Base-by-base conservation (phyloP, 345 rosid species). In the Diplotaxis tenuifolia region DNA sequence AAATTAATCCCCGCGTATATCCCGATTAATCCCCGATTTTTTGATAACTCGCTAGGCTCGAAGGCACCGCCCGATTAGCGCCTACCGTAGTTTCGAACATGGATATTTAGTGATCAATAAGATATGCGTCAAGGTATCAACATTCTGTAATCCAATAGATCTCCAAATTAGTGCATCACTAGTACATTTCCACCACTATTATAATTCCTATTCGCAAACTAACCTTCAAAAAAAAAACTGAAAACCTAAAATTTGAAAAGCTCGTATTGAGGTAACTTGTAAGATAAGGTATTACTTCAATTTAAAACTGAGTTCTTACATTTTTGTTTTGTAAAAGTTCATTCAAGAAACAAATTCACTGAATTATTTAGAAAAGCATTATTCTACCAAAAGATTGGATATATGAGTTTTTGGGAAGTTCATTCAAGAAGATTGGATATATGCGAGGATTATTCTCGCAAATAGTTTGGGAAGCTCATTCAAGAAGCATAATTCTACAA, bases 161-260 rank as follows among this genome's bases (percentile, higher is more conserved):
- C 45, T 31, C 12, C 67, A 23, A 15, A 21, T 47, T 57, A 65
- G 72, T 73, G 77, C 60, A 65, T 57, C 72, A 45, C 50, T 65
- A 57, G 45, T 73, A 57, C 27, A 65, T 15, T 40, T n/a, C 71
- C 77, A 65, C 66, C 77, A 56, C 6, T 50, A 61, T 7, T 36
- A 67, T 23, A 32, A 59, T 12, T 11, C 31, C 60, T 50, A 32
- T 67, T 49, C 23, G 21, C 8, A 18, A 12, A n/a, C 9, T 31
- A 66, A 18, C 25, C 19, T 54, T 25, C 12, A 0, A 7, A 32
- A 57, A 53, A 21, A 18, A 14, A 42, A 9, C 8, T 11, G 12
- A 12, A 40, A 53, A 4, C 3, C 50, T 25, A 47, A 49, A 65
- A 6, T 4, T 7, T 10, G 4, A 28, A 49, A 47, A 12, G 9